These are phyloP conservation scores for Chalciporus piperatoides DNA, from an alignment of 1,284 basidiomycete species.

Conservation along the genomic window DNA sequence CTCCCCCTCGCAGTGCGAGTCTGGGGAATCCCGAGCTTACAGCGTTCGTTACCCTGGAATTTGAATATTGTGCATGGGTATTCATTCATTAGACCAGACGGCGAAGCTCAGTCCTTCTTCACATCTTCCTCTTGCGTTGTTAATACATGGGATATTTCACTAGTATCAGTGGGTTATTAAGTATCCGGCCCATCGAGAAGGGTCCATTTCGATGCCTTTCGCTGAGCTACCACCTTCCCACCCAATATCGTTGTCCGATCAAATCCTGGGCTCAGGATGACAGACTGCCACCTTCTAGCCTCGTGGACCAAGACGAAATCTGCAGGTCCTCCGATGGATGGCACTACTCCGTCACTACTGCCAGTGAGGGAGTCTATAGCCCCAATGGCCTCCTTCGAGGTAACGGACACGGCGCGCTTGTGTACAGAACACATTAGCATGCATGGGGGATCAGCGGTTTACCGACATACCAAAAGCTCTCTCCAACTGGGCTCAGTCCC, in stretches of 20 bases:
- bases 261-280: constrained; percentile 47
- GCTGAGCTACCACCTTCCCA: constrained; percentile 26
- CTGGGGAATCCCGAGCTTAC: neutral
- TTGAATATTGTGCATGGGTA: neutral
- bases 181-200: constrained; percentile 12
- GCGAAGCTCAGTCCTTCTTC: neutral
- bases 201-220: constrained; percentile 21
- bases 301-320: constrained; percentile 61
- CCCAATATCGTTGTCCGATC: constrained; percentile 36
- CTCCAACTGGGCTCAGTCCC: constrained; percentile 45
- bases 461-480: constrained; percentile 46
- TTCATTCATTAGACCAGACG: neutral
- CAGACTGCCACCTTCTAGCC: constrained; percentile 42
- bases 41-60: neutral
- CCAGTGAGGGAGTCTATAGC: constrained; percentile 13
- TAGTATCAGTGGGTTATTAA: neutral
- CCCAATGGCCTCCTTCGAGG: constrained; percentile 48
- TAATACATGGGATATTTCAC: neutral
- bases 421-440: neutral
- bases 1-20: neutral
- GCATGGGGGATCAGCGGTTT: neutral
- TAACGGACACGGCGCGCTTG: constrained; percentile 46
- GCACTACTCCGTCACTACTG: constrained; percentile 32
- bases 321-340: constrained; percentile 42
- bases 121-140: neutral